Evolutionary conservation across 169 alveolate species (phyloP).

Genomic region (Plasmodium gallinaceum): DNA sequence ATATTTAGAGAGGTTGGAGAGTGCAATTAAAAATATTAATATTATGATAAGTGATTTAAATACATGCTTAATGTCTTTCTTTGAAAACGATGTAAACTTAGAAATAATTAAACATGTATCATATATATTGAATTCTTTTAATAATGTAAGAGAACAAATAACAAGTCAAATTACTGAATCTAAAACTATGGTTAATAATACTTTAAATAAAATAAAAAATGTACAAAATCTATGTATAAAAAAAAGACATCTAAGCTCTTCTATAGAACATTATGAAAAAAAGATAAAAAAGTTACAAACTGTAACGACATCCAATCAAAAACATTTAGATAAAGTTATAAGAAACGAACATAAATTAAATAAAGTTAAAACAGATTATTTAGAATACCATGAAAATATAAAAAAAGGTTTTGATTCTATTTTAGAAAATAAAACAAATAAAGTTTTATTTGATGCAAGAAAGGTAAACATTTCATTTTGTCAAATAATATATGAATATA

Average conservation of each 20-base stretch:
- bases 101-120: slow-evolving; percentile 68
- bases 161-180: slow-evolving; percentile 43
- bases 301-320: slow-evolving; percentile 40
- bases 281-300: slow-evolving; percentile 60
- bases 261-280: slow-evolving; percentile 77
- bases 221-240: slow-evolving; percentile 55
- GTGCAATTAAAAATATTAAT: slow-evolving; percentile 64
- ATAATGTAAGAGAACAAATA: slow-evolving; percentile 68
- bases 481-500: background rate
- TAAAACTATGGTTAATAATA: slow-evolving; percentile 29
- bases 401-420: slow-evolving; percentile 65
- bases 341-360: slow-evolving; percentile 71
- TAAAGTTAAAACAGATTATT: slow-evolving; percentile 48
- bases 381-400: slow-evolving; percentile 48
- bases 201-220: slow-evolving; percentile 54
- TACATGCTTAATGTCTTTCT: slow-evolving; percentile 67
- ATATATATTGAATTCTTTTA: slow-evolving; percentile 54
- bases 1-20: slow-evolving; percentile 72
- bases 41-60: slow-evolving; percentile 77
- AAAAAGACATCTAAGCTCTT: slow-evolving; percentile 51
- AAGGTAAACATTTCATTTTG: background rate
- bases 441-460: slow-evolving; percentile 71
- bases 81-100: slow-evolving; percentile 67
- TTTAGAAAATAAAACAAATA: slow-evolving; percentile 62
- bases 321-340: slow-evolving; percentile 66